A percentile compares a stretch with the other conserved stretches of the same genome.
These are phyloP conservation scores for Phyllachora maydis DNA, from an alignment of 2,329 filamentous ascomycete genomes.

Conservation along the genomic window DNA sequence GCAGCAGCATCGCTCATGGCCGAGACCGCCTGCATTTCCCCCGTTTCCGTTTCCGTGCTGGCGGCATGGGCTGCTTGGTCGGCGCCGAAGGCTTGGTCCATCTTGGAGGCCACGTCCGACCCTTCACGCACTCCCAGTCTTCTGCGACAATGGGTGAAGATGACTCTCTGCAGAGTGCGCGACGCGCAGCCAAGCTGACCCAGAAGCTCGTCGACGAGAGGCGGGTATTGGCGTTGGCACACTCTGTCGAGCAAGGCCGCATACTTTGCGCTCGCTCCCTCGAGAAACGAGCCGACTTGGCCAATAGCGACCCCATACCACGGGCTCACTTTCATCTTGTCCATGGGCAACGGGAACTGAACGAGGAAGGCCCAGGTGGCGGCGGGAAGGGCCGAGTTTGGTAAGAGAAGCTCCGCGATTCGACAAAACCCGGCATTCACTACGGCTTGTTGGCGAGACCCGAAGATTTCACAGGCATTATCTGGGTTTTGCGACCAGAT, in stretches of 20 bases:
- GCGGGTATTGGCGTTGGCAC: conserved; percentile 8
- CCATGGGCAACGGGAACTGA: no score
- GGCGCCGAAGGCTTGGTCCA: conserved; percentile 7
- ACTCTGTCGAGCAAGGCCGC: conserved; percentile 7
- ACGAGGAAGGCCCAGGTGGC: no score
- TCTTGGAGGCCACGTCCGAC: conserved; percentile 1
- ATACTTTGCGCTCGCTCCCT: no score
- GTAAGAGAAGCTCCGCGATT: conserved; percentile 13
- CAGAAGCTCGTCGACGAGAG: conserved; percentile 13
- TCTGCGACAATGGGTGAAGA: conserved; percentile 11
- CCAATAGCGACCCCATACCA: no score
- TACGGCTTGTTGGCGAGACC: conserved; percentile 15
- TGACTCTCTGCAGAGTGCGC: conserved; percentile 8
- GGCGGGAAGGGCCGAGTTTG: no score
- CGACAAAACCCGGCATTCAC: conserved; percentile 13
- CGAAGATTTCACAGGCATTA: no score
- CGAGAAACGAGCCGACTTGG: no score
- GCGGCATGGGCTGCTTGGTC: no score
- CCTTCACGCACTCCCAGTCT: conserved; percentile 7
- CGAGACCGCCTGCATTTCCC: no score
- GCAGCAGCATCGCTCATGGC: no score
- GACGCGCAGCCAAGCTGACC: conserved; percentile 10
- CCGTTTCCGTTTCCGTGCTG: no score
- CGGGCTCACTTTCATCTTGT: no score
- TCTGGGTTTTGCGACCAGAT: conserved; percentile 21